Evolutionary conservation across 2,329 filamentous ascomycete species (phyloP).

Genomic region (Fusarium annulatum): DNA sequence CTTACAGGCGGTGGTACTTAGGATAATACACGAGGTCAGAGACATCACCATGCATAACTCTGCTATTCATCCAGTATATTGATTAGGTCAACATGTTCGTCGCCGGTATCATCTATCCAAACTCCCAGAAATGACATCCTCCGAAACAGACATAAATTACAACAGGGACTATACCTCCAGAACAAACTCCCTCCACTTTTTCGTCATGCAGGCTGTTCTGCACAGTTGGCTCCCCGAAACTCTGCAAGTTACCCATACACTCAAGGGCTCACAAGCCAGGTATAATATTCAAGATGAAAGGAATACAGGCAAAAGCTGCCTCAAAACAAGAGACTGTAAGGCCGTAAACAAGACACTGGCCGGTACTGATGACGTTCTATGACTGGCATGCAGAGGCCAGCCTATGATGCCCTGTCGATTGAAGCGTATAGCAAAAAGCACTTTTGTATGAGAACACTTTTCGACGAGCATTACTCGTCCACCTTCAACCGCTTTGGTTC

Average conservation of each 20-base stretch:
- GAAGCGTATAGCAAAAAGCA: conserved; percentile 19
- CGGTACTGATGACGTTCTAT: conserved; percentile 13
- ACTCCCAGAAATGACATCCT: conserved; percentile 29
- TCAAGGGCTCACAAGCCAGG: conserved; percentile 9
- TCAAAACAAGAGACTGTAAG: conserved; percentile 14
- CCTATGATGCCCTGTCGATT: conserved; percentile 25
- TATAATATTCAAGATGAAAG: conserved; percentile 26
- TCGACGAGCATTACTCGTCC: conserved; percentile 49
- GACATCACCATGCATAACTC: not conserved
- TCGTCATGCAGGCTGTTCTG: conserved; percentile 9
- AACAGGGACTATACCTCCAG: conserved; percentile 6
- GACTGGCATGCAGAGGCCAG: conserved; percentile 34
- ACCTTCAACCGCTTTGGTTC: conserved; percentile 66
- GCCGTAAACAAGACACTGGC: not conserved
- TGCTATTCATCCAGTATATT: conserved; percentile 33
- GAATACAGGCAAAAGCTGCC: conserved; percentile 28
- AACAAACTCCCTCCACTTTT: conserved; percentile 17
- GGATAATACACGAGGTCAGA: not conserved
- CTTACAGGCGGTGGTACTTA: not conserved
- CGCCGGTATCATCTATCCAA: conserved; percentile 44
- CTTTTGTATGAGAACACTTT: conserved; percentile 14
- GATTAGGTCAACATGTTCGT: conserved; percentile 36
- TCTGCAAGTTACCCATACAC: conserved; percentile 9
- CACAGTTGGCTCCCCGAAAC: not conserved
- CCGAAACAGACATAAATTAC: conserved; percentile 7